Evolutionary conservation across 2,329 filamentous ascomycete genomes (phyloP).

Genomic region (Pseudomassariella vexata): DNA sequence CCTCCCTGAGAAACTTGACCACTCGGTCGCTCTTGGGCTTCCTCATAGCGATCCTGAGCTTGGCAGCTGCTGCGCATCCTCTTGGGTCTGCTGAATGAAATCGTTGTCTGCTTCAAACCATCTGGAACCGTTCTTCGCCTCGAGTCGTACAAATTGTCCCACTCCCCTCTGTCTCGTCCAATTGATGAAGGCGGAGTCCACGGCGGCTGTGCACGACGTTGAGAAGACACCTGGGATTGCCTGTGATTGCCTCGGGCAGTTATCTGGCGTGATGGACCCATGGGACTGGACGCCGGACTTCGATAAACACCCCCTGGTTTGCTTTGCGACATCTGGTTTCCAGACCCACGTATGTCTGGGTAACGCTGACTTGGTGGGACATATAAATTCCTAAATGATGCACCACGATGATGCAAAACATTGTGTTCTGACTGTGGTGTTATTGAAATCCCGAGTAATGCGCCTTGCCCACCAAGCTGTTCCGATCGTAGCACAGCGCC

Average conservation of each 20-base stretch:
- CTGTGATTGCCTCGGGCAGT: too few species aligned
- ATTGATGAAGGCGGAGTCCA: slow-evolving; percentile 25
- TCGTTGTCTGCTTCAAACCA: slow-evolving; percentile 17
- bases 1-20: too few species aligned
- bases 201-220: slow-evolving; percentile 12
- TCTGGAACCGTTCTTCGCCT: slow-evolving; percentile 2
- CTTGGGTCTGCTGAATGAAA: slow-evolving; percentile 15
- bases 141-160: neutral
- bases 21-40: too few species aligned
- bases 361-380: slow-evolving; percentile 13
- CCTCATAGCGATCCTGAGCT: too few species aligned
- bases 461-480: too few species aligned
- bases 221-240: slow-evolving; percentile 2
- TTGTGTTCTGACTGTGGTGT: slow-evolving; percentile 20
- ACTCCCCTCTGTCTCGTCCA: slow-evolving; percentile 7
- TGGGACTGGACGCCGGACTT: slow-evolving; percentile 17
- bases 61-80: too few species aligned
- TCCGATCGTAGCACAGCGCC: too few species aligned
- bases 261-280: too few species aligned
- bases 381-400: slow-evolving; percentile 22
- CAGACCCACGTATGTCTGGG: slow-evolving; percentile 3
- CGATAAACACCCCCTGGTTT: slow-evolving; percentile 18
- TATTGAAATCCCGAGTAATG: too few species aligned
- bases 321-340: neutral
- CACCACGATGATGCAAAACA: slow-evolving; percentile 19